Base-by-base conservation (phyloP, 2,329 filamentous ascomycete genomes). In the Fusarium sublunatum region DNA sequence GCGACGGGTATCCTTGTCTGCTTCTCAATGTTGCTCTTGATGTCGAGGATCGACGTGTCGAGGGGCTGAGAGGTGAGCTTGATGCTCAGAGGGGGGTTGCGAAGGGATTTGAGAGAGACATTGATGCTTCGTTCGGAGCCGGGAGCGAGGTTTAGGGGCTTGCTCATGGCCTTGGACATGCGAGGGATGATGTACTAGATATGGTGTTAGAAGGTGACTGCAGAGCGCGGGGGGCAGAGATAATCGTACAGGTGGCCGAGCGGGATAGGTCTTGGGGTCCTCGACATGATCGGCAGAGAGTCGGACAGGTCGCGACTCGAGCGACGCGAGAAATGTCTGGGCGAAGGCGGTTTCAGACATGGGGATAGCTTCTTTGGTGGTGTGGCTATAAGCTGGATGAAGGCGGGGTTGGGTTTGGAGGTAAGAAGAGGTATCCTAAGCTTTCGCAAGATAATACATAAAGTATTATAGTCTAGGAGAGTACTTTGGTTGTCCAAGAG, bases 211-310 rank as follows among this genome's bases (percentile, higher is more conserved):
- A 25, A 39, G 25, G 31, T 43, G 40, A 11, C 28, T 15, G 48
- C 8, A 22, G 24, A 26, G 26, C 13, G 6, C 12, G 47, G 19
- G 47, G 19, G 35, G 29, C 6, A 9, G 29, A 15, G 6, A 12
- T 5, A 2, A 11, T 66, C 73, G 32, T 85, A 97, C 94, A 13
- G 93, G 90, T 65, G 88, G 83, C 61, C 91, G 87, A 25, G 90
- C 81, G 24, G 91, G 90, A 74, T 94, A 93, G 67, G 84, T 87
- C 70, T 88, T 88, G 45, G 92, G 88, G 73, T 97, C 92, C 77
- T 94, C 91, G 76, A 96, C 88, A 86, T 97, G 91, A 76, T 98
- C 92, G 65, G 91, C 82, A n/a, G 90, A 88, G 64, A 98, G 86
- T 81, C 93, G 96, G 70, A 88, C 77, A 7, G 93, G 90, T 45